phyloP scores from a whole-genome alignment of 371 early-diverging fungal species.

The Haplosporangium sp. region DNA sequence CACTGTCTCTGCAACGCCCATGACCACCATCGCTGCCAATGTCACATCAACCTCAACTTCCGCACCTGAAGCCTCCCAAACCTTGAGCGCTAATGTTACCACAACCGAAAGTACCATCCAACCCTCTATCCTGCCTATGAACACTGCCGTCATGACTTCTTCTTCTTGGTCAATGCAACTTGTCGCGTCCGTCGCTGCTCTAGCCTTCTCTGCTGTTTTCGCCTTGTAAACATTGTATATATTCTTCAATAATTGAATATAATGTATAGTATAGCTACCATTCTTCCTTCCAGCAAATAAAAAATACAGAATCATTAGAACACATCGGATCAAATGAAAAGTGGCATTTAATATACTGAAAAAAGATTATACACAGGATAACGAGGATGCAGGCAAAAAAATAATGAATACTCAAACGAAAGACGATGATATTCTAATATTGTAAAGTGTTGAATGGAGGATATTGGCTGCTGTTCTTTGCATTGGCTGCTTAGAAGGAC shows the following conservation, averaged over 20 bases:
- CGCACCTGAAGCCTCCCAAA: too few species aligned
- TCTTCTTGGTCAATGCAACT: neutral
- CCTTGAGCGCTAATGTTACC: neutral
- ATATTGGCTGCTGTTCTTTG: neutral
- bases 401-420: too few species aligned
- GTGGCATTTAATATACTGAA: neutral
- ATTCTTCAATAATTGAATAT: neutral
- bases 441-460: neutral
- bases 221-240: conserved; percentile 4
- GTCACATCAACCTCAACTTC: too few species aligned
- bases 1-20: neutral
- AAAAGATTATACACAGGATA: neutral
- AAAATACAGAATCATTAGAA: neutral
- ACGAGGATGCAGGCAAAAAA: too few species aligned
- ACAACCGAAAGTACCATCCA: neutral
- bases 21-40: neutral
- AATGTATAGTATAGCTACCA: neutral
- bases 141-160: neutral
- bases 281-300: neutral
- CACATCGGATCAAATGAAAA: neutral
- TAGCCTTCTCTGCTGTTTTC: conserved; percentile 15
- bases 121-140: neutral
- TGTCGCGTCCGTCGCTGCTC: conserved; percentile 9
- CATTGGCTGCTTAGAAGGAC: conserved; percentile 14
- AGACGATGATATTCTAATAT: too few species aligned